phyloP scores from a whole-genome alignment of 192 early-diverging fungal genomes.

The Chytriomyces sp. region DNA sequence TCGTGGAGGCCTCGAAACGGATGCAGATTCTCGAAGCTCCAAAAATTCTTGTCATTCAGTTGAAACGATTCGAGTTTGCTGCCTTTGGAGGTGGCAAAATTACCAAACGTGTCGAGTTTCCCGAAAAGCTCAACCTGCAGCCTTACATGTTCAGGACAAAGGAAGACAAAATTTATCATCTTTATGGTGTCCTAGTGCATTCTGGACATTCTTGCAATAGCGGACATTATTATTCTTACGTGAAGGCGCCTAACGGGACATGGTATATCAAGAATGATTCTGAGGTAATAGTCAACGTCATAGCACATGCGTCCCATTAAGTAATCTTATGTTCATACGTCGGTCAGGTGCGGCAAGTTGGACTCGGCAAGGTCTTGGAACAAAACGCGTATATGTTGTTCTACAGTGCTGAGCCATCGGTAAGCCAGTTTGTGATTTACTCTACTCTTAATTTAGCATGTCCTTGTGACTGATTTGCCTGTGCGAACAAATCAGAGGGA shows the following conservation, averaged over 20 bases:
- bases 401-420: slow-evolving; percentile 48
- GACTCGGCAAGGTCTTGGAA: slow-evolving; percentile 65
- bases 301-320: neutral
- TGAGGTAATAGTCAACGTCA: neutral
- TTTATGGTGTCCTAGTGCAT: slow-evolving; percentile 84
- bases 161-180: slow-evolving; percentile 51
- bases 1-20: slow-evolving; percentile 79
- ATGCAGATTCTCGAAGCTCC: slow-evolving; percentile 77
- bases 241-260: slow-evolving; percentile 71
- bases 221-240: slow-evolving; percentile 87
- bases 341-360: slow-evolving; percentile 63
- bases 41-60: slow-evolving; percentile 71
- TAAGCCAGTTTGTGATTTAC: neutral
- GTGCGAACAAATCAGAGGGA: too few species aligned
- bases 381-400: slow-evolving; percentile 88
- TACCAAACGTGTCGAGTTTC: slow-evolving; percentile 62
- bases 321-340: neutral
- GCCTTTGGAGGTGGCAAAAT: slow-evolving; percentile 66
- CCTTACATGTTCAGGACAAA: slow-evolving; percentile 50
- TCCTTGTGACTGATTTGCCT: too few species aligned
- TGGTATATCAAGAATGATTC: slow-evolving; percentile 84
- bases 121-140: slow-evolving; percentile 62
- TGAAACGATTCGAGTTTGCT: slow-evolving; percentile 80
- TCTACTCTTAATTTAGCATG: too few species aligned
- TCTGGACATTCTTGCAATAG: slow-evolving; percentile 69